Evolutionary conservation across 352 stramenopile species (phyloP), one percentile per base, ranked within the genome.

Genomic region (Globisporangium paddicum): DNA sequence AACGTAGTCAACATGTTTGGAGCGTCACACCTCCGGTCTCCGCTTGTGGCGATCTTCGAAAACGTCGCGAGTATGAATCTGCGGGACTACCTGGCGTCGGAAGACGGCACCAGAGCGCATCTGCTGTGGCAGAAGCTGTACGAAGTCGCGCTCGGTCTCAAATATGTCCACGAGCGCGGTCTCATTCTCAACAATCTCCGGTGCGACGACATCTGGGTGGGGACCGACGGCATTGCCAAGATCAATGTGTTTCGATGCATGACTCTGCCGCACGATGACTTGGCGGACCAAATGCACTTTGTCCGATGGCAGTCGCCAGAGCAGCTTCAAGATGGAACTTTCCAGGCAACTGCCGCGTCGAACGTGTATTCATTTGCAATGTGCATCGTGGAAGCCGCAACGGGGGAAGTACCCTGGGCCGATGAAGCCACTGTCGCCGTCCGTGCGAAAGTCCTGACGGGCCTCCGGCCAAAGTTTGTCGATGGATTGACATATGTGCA

Each of bases 121-220:
- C 14, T 55, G 40, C 16, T 66, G 14, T 54, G 28, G 34, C 13
- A 52, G 8, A 49, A 37, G 18, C n/a, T 66, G 41, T 49, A 41
- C 19, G 53, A 61, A 42, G 48, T 32, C 2, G 56, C 51, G 14
- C 47, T 60, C 18, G 81, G 75, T 5, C 57, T 90, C 6, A 28
- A 47, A n/a, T 88, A 77, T 55, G 21, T 60, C 9, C 54, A 60
- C 32, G 28, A 60, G 26, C 54, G 54, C 35, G 40, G 32, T 2
- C n/a, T 60, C 11, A 32, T 60, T 18, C 16, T 44, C 37, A 16
- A 52, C 8, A 18, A n/a, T 13, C 41, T 52, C n/a, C 49, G 49
- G 28, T 55, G 49, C 30, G 19, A 44, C 28, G 19, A 55, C 19
- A 55, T 55, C 10, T 55, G 18, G 34, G 19, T 55, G 7, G 49